phyloP scores from a whole-genome alignment of 1,139 yeast genomes.

The Blastobotrys buckinghamii region DNA sequence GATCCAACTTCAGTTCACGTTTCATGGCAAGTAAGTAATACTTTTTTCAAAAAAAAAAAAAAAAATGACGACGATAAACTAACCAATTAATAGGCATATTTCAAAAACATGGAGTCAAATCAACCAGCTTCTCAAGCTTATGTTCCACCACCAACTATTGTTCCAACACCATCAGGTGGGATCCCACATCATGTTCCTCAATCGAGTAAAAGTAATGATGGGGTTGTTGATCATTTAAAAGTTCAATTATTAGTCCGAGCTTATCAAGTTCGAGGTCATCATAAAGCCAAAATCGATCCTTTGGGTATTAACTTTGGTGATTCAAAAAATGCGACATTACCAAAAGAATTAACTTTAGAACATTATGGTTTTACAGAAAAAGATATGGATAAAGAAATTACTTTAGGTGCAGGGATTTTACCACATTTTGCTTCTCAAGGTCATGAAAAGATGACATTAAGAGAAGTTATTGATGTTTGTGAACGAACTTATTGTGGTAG shows the following conservation, averaged over 20 bases:
- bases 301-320: constrained; percentile 76
- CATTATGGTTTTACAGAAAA: constrained; percentile 86
- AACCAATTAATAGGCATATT: constrained; percentile 46
- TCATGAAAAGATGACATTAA: constrained; percentile 54
- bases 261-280: constrained; percentile 97
- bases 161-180: constrained; percentile 69
- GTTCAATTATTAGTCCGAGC: constrained; percentile 96
- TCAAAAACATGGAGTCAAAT: constrained; percentile 76
- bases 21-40: constrained; percentile 68
- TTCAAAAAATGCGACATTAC: constrained; percentile 47
- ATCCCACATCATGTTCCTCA: constrained; percentile 46
- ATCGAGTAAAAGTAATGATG: constrained; percentile 31
- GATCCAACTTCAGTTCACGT: constrained; percentile 91
- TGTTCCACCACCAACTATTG: constrained; percentile 83
- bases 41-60: not conserved
- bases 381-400: constrained; percentile 77
- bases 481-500: constrained; percentile 82
- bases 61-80: not conserved
- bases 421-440: constrained; percentile 81
- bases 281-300: constrained; percentile 93
- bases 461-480: constrained; percentile 71
- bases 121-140: constrained; percentile 68
- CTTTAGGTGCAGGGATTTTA: constrained; percentile 94
- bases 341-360: constrained; percentile 85
- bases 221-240: constrained; percentile 84